Evolutionary conservation across 2,329 filamentous ascomycete species (phyloP).

Genomic region (Fusarium sp.): DNA sequence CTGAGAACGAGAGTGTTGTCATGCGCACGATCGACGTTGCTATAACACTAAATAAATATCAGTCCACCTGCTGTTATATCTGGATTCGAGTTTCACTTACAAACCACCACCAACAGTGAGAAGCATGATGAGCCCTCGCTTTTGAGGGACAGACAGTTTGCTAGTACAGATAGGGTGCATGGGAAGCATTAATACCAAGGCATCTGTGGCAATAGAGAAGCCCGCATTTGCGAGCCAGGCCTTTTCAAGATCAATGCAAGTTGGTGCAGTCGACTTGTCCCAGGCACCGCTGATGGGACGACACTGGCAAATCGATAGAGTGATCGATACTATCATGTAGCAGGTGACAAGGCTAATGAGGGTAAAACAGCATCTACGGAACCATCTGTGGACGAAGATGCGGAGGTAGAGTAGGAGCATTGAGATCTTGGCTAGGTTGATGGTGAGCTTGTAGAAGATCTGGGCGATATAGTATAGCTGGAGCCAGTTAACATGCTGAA

Average conservation of each 20-base stretch:
- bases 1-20: conserved; percentile 56
- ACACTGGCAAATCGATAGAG: conserved; percentile 64
- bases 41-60: conserved; percentile 48
- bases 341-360: conserved; percentile 57
- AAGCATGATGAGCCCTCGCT: conserved; percentile 56
- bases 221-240: conserved; percentile 65
- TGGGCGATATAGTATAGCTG: conserved; percentile 65
- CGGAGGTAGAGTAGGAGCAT: conserved; percentile 66
- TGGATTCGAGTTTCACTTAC: conserved; percentile 49
- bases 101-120: conserved; percentile 59
- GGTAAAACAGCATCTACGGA: conserved; percentile 57
- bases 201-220: conserved; percentile 61
- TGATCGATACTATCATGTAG: conserved; percentile 61
- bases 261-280: conserved; percentile 57
- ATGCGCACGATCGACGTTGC: conserved; percentile 58
- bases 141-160: conserved; percentile 57
- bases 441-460: conserved; percentile 66
- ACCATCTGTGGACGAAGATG: conserved; percentile 63
- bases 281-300: conserved; percentile 61
- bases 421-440: conserved; percentile 66
- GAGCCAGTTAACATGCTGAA: neutral
- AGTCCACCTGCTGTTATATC: neutral
- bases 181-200: conserved; percentile 60
- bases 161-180: conserved; percentile 61
- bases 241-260: conserved; percentile 59